Base-by-base conservation (phyloP, 192 early-diverging fungal species). In the Backusella luteola region DNA sequence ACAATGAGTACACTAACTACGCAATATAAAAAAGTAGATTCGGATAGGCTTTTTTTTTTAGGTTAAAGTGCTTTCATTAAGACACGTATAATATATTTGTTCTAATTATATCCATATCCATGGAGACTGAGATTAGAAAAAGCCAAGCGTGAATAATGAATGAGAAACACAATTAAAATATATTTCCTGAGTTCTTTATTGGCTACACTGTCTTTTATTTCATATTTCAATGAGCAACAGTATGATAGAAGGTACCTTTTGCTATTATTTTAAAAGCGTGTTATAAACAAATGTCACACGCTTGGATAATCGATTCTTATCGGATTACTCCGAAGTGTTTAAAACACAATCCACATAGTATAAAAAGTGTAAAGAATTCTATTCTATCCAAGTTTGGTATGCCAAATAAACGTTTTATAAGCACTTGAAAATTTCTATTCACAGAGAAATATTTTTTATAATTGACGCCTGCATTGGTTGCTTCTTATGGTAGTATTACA, bases 401-500 rank as follows among this genome's bases (percentile, higher is more conserved):
- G 0, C 21, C 53, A 26, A 11, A 44, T 19, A 5, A 14, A 4
- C 0, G 26, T 0, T 11, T 59, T 23, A 21, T 59, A 59, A 11
- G 26, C 21, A 23, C 1, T 23, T 29, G n/a, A 59, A 23, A 11
- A 59, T 23, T 59, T 63, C 12, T 21, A 9, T 63, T 26, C 14
- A 63, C 23, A 29, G 29, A 38, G 9, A 59, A 59, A 59, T 59
- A 29, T 59, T 39, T 59, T 59, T 23, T 32, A 32, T 59, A 59
- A 59, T 59, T 26, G 56, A 59, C 7, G 53, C 0, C 23, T 59
- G 23, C 23, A 26, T 21, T 56, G 53, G 0, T 63, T 63, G 3
- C 56, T 29, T 63, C 9, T 63, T 63, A 63, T 63, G 11, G 53
- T 59, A 59, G 56, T 63, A 63, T 63, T 63, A 63, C 56, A 63